Evolutionary conservation across 768 basidiomycete genomes (phyloP).

Genomic region (Plicaturopsis crispa): DNA sequence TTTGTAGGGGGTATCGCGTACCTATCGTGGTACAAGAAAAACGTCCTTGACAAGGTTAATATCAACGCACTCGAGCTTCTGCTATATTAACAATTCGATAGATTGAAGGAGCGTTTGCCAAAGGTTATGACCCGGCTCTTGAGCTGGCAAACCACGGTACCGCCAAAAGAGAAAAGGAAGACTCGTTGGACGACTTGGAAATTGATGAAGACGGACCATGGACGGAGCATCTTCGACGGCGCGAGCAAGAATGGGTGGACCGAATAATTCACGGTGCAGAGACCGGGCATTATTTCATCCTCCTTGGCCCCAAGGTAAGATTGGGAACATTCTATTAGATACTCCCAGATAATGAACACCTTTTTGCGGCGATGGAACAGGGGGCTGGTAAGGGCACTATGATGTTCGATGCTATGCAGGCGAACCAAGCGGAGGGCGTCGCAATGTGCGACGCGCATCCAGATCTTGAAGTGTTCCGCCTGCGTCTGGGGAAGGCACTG

Average conservation of each 20-base stretch:
- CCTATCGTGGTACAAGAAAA: conserved; percentile 74
- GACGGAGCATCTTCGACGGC: conserved; percentile 59
- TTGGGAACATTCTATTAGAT: conserved; percentile 4
- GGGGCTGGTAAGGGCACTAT: conserved; percentile 81
- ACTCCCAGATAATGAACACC: no score
- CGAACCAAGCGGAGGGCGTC: conserved; percentile 62
- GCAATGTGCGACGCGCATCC: conserved; percentile 80
- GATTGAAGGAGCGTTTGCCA: conserved; percentile 73
- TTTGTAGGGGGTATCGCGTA: conserved; percentile 70
- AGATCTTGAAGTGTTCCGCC: conserved; percentile 79
- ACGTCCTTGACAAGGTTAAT: conserved; percentile 70
- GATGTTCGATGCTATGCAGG: conserved; percentile 77
- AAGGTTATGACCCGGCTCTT: conserved; percentile 80
- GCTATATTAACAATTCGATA: conserved; percentile 17
- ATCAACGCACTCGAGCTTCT: conserved; percentile 3
- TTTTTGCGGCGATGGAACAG: conserved; percentile 20
- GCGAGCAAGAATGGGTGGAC: conserved; percentile 73
- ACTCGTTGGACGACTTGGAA: conserved; percentile 23
- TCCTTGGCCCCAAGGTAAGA: conserved; percentile 70
- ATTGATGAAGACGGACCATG: conserved; percentile 33
- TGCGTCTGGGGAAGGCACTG: conserved; percentile 78
- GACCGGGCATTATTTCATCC: conserved; percentile 64
- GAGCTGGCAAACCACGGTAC: conserved; percentile 52
- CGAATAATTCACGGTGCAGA: conserved; percentile 70
- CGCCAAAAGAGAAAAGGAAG: conserved; percentile 17